Percentiles rank a stretch among this genome's conserved stretches.
phyloP scores from a whole-genome alignment of 257 asterid genomes.

The Apocynum venetum region DNA sequence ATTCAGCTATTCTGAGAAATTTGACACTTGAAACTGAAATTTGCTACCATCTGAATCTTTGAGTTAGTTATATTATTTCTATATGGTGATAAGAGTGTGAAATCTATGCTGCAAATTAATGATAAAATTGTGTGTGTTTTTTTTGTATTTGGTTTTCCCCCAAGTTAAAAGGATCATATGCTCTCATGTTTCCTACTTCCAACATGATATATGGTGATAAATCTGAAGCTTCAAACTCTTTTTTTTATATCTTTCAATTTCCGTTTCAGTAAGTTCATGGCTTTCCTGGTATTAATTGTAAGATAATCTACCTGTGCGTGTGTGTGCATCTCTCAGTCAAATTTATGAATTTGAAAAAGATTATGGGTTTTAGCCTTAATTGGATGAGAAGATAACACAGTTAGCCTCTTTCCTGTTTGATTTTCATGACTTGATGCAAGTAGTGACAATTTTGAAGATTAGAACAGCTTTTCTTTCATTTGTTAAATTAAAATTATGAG shows the following conservation, averaged over 20 bases:
- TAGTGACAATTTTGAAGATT: not conserved
- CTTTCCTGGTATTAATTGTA: not conserved
- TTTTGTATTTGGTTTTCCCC: not conserved
- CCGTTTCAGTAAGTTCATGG: not conserved
- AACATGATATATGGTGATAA: not conserved
- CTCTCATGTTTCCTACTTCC: not conserved
- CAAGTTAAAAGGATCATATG: not conserved
- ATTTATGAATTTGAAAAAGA: too few species aligned
- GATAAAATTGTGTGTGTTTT: too few species aligned
- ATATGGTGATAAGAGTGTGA: not conserved
- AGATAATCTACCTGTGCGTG: not conserved
- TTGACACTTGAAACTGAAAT: not conserved
- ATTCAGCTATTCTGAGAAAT: not conserved
- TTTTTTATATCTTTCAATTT: not conserved
- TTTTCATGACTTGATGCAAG: not conserved
- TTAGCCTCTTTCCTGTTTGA: not conserved
- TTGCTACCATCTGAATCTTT: not conserved
- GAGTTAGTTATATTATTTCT: not conserved
- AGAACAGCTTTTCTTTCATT: not conserved
- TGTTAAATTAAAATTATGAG: not conserved
- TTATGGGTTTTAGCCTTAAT: not conserved
- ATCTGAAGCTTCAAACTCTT: too few species aligned
- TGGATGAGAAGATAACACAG: not conserved
- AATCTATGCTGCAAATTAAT: too few species aligned
- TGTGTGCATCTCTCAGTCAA: not conserved